These are phyloP conservation scores for Alternaria gansuensis DNA, from an alignment of 2,329 filamentous ascomycete species.

Conservation along the genomic window DNA sequence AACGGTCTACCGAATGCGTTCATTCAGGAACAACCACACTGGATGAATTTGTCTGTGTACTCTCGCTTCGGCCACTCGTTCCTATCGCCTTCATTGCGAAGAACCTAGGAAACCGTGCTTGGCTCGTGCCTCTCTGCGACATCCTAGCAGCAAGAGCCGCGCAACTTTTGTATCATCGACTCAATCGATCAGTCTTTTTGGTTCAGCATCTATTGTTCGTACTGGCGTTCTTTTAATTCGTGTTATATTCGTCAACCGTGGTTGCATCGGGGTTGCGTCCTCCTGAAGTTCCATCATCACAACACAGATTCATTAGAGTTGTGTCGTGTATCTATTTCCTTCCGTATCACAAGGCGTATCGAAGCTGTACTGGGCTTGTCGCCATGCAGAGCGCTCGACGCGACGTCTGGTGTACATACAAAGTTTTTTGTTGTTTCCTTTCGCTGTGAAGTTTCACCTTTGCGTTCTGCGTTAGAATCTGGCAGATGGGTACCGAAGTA, in stretches of 20 bases:
- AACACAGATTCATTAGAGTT: background rate
- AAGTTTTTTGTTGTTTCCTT: background rate
- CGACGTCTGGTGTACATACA: background rate
- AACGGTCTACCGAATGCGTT: background rate
- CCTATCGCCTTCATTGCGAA: background rate
- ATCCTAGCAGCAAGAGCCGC: background rate
- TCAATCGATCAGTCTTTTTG: background rate
- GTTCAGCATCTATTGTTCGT: background rate
- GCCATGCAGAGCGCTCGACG: background rate
- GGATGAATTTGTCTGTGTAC: background rate
- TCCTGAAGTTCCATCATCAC: background rate
- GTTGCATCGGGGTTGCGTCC: background rate
- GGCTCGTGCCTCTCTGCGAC: background rate
- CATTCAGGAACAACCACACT: background rate
- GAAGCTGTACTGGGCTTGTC: too few relatives aligned
- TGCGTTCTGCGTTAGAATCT: background rate
- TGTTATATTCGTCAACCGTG: background rate
- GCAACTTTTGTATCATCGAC: background rate
- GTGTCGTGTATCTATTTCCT: background rate
- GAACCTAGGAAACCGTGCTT: background rate
- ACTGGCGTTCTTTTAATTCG: background rate
- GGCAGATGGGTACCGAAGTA: background rate
- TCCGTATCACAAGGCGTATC: too few relatives aligned
- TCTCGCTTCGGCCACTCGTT: background rate
- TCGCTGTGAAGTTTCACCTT: background rate